Evolutionary conservation across 179 eudicot species (phyloP).

Genomic region (Kewa caespitosa): DNA sequence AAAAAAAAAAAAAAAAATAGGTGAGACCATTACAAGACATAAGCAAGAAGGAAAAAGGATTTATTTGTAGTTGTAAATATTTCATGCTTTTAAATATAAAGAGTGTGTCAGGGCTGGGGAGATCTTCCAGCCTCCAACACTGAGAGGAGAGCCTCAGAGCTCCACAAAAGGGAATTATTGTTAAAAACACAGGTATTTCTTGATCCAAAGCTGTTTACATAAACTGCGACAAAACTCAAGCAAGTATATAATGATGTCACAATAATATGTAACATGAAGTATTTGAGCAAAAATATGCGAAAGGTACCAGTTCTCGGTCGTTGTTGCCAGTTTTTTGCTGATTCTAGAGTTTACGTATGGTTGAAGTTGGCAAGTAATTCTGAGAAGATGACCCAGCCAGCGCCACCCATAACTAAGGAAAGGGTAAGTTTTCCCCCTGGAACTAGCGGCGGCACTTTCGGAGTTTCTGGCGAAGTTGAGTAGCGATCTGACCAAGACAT

Average conservation of each 20-base stretch:
- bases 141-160: too few relatives aligned
- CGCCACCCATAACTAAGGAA: constrained; percentile 65
- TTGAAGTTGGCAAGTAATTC: constrained; percentile 56
- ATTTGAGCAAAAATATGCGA: background rate
- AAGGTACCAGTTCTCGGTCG: background rate
- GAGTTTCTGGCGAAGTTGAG: constrained; percentile 39
- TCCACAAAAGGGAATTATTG: background rate
- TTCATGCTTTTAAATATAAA: too few relatives aligned
- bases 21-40: too few relatives aligned
- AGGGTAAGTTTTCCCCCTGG: constrained; percentile 89
- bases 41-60: too few relatives aligned
- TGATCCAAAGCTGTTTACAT: too few relatives aligned
- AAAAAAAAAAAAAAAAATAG: too few relatives aligned
- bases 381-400: constrained; percentile 61
- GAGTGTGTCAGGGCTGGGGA: too few relatives aligned
- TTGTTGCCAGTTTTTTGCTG: background rate
- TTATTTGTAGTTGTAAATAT: too few relatives aligned
- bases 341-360: constrained; percentile 18
- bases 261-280: background rate
- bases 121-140: too few relatives aligned
- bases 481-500: constrained; percentile 94
- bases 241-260: background rate
- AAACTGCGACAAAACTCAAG: too few relatives aligned
- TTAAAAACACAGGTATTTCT: background rate
- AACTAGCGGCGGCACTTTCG: constrained; percentile 52